Base-by-base conservation (phyloP, 768 basidiomycete genomes). In the Auriscalpium orientale region DNA sequence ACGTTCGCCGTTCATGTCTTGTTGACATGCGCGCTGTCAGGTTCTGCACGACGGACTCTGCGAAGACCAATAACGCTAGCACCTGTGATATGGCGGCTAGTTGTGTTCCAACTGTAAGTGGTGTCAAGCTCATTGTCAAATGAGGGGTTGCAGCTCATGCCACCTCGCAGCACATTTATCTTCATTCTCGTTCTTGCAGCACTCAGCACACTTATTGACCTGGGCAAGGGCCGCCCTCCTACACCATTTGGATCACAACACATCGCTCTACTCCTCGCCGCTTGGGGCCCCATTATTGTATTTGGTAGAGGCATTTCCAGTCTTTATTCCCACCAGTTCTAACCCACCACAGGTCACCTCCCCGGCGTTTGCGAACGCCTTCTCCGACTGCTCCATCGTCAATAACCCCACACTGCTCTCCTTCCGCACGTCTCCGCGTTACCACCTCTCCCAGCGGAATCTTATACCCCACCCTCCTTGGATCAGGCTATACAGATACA, bases 201-300 rank as follows among this genome's bases (percentile, higher is more conserved):
- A 48, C 70, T 83, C 54, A 75, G 78, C 7, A 78, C 80, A 1
- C 60, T 83, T 33, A 66, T 83, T 40, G 82, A 85, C 63, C 71
- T 82, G 40, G 72, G 65, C 34, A 69, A 37, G 51, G 66, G 66
- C 46, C 69, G 67, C 1, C 50, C 67, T 21, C 82, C 85, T 2
- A 68, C 76, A 13, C 70, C 84, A 4, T 79, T 87, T 60, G 84
- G 84, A 28, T 79, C 84, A 33, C 85, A 87, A 57, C 82, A 87
- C 64, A 64, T 87, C 54, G 80, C 82, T 40, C 65, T 87, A 46
- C 62, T 87, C 16, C 67, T 85, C 22, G 75, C 72, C 9, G 82
- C 75, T 10, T 87, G 84, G 84, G 80, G 75, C 7, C 85, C 84
- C 8, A 69, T 71, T 10, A 36, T 86, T 20, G 64, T 83, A 37